Conservation (phyloP, 2,329 filamentous ascomycete genomes). For the Calonectria leucothoes region DNA sequence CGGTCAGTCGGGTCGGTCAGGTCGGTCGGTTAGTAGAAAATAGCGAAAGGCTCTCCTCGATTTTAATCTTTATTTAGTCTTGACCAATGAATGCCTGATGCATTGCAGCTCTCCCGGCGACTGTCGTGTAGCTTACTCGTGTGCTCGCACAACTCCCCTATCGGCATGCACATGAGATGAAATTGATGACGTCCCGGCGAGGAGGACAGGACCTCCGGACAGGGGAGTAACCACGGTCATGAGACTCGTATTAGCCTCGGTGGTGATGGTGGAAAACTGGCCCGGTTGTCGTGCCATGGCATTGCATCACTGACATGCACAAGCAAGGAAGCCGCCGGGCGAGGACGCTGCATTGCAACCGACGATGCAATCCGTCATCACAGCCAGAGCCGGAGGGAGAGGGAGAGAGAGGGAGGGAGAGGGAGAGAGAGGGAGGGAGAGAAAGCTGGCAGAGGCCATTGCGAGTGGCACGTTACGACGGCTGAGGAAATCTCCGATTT, state of each 20-base stretch:
- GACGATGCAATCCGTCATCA: too few relatives aligned
- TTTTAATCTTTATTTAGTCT: background rate
- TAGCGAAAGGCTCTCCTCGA: constrained; percentile 29
- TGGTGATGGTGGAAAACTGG: background rate
- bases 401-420: background rate
- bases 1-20: constrained; percentile 6
- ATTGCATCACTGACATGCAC: background rate
- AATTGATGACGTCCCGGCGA: background rate
- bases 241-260: background rate
- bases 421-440: background rate
- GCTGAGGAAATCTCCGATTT: constrained; percentile 13
- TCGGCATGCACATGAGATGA: background rate
- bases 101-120: background rate
- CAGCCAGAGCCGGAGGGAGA: too few relatives aligned
- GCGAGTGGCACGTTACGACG: constrained; percentile 12
- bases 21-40: constrained; percentile 25
- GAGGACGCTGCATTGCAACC: background rate
- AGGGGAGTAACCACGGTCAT: background rate
- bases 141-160: background rate
- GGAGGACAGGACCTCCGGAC: too few relatives aligned
- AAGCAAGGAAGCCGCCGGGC: background rate
- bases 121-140: background rate
- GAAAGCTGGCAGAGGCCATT: background rate
- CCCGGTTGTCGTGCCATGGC: background rate
- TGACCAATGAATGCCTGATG: background rate